A percentile compares a stretch with the other conserved stretches of the same genome.
Conservation (phyloP, 1,284 basidiomycete genomes). For the Microstroma glucosiphilum region DNA sequence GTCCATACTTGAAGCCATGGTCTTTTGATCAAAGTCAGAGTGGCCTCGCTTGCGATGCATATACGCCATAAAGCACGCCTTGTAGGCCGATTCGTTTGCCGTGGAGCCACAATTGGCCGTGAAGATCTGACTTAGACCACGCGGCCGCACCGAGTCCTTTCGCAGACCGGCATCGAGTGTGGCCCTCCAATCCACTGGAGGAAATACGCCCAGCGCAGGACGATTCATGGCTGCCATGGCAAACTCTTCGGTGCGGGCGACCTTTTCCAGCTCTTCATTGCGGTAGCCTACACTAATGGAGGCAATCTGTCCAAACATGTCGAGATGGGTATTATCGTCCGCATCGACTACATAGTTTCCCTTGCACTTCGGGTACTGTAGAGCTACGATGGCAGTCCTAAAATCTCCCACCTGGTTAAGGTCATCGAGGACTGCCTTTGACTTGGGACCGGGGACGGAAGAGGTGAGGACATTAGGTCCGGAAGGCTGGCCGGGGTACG, state of each 20-base stretch:
- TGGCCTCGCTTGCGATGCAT: constrained; percentile 51
- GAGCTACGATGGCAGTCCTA: constrained; percentile 52
- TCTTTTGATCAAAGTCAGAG: constrained; percentile 18
- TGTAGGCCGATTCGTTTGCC: constrained; percentile 55
- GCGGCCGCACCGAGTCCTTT: constrained; percentile 53
- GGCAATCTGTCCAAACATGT: constrained; percentile 57
- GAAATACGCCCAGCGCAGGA: constrained; percentile 58
- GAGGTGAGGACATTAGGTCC: constrained; percentile 31
- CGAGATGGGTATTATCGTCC: constrained; percentile 57
- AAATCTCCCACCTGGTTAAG: constrained; percentile 53
- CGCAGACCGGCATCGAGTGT: constrained; percentile 55
- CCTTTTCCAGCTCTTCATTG: constrained; percentile 52
- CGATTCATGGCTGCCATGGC: constrained; percentile 53
- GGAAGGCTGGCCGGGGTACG: constrained; percentile 42
- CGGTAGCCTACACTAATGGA: constrained; percentile 54
- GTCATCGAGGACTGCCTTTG: constrained; percentile 30
- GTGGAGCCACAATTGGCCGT: constrained; percentile 51
- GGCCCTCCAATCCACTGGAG: constrained; percentile 54
- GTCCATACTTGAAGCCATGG: constrained; percentile 55
- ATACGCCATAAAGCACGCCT: constrained; percentile 57
- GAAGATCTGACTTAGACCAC: constrained; percentile 54
- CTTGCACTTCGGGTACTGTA: constrained; percentile 50
- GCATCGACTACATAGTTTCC: constrained; percentile 56
- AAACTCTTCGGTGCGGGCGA: constrained; percentile 51
- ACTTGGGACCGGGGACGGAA: constrained; percentile 46